A percentile compares a stretch with the other conserved stretches of the same genome.
Evolutionary conservation across 257 asterid species (phyloP).

Genomic region (Gynochthodes officinalis): DNA sequence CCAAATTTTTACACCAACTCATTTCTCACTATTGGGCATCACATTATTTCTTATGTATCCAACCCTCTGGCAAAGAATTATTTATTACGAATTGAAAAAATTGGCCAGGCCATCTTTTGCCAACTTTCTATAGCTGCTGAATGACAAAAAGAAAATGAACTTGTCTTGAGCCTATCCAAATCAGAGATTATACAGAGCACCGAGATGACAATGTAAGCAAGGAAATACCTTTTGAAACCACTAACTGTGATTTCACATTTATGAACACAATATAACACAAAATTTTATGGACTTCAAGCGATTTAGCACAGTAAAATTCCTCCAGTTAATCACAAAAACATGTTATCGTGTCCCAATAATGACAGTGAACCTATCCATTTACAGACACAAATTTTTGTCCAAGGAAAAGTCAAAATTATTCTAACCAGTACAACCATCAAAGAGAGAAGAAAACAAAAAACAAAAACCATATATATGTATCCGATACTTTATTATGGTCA

Average conservation of each 20-base stretch:
- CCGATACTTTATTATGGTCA: neutral
- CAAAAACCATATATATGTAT: neutral
- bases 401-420: too few species aligned
- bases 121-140: neutral
- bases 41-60: neutral
- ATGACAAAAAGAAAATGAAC: neutral
- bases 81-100: too few species aligned
- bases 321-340: neutral
- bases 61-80: too few species aligned
- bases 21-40: neutral
- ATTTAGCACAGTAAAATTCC: neutral
- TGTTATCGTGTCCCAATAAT: neutral
- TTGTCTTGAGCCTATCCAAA: neutral
- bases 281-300: neutral
- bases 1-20: too few species aligned
- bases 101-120: neutral
- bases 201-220: neutral
- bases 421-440: neutral
- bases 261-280: neutral
- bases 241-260: neutral
- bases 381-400: neutral
- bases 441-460: neutral
- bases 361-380: neutral
- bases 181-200: neutral
- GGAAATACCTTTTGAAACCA: neutral